Evolutionary conservation across 2,329 filamentous ascomycete species (phyloP).

Genomic region (Fusarium mundagurra): DNA sequence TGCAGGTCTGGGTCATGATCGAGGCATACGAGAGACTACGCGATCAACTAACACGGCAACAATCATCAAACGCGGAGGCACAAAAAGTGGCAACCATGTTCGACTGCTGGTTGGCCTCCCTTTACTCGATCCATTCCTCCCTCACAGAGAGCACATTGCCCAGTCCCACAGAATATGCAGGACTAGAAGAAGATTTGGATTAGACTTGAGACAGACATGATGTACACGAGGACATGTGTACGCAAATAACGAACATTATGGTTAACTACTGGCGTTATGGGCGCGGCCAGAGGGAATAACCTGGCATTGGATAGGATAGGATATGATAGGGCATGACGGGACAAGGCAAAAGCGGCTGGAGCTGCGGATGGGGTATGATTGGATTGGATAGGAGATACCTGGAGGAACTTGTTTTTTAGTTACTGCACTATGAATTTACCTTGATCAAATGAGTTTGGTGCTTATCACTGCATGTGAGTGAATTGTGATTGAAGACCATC

Average conservation of each 20-base stretch:
- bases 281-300: constrained; percentile 20
- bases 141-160: constrained; percentile 38
- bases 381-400: constrained; percentile 17
- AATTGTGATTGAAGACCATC: neutral
- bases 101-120: constrained; percentile 60
- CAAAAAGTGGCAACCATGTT: constrained; percentile 52
- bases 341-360: constrained; percentile 17
- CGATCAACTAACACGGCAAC: constrained; percentile 54
- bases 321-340: neutral
- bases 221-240: constrained; percentile 13
- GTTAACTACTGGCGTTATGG: constrained; percentile 29
- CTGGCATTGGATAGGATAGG: constrained; percentile 1
- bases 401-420: constrained; percentile 9
- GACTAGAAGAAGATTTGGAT: constrained; percentile 41
- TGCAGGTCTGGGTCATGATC: constrained; percentile 68
- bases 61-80: constrained; percentile 47
- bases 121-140: constrained; percentile 57
- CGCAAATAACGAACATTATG: constrained; percentile 6
- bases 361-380: constrained; percentile 1
- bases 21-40: constrained; percentile 66
- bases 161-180: constrained; percentile 45
- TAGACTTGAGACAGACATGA: constrained; percentile 17
- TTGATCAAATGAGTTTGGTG: neutral
- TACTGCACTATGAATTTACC: neutral
- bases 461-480: neutral